Evolutionary conservation across 2,329 filamentous ascomycete species (phyloP), one percentile per base, ranked within the genome.

Genomic region (Aphanocladium album): DNA sequence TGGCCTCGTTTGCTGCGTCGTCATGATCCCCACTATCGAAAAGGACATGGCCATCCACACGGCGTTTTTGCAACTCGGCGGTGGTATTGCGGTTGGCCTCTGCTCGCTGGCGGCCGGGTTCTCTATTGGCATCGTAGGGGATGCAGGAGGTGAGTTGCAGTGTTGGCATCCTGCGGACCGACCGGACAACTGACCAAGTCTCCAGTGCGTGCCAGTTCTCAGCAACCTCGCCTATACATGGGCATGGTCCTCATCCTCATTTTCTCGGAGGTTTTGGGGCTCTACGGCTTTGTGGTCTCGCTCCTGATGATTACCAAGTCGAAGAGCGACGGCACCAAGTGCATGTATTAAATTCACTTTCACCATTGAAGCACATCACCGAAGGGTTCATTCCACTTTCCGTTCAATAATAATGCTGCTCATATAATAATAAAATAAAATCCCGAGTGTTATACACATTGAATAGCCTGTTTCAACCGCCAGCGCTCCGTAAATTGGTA

Each of bases 161-260:
- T 39, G 6, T 39, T 41, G 1, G 8, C 19, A 19, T 16, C 7
- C 51, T 19, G 16, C 21, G 23, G 39, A 45, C 16, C 1, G 2
- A 12, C 14, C 19, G n/a, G 2, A 16, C 8, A 23, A 27, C 54
- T 57, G 27, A 57, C 43, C 23, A 1, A 47, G 27, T 14, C 35
- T 17, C 2, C 27, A 77, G 77, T 79, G 57, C 74, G 78, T 43
- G 78, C 77, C 27, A 79, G 74, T 61, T 73, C 73, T n/a, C 77
- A 78, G 62, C 78, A 80, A 68, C 77, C 78, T 3, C 74, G 76
- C 5, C 67, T 80, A 12, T 79, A 79, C 52, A 71, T 77, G 58
- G 77, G 76, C 63, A 78, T 80, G 76, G 76, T 80, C 23, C 71
- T 80, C 39, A 79, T 79, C 57, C 72, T 80, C 62, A 79, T 80